These are phyloP conservation scores for Xylariaceae sp. DNA, from an alignment of 2,329 filamentous ascomycete species.

Conservation along the genomic window DNA sequence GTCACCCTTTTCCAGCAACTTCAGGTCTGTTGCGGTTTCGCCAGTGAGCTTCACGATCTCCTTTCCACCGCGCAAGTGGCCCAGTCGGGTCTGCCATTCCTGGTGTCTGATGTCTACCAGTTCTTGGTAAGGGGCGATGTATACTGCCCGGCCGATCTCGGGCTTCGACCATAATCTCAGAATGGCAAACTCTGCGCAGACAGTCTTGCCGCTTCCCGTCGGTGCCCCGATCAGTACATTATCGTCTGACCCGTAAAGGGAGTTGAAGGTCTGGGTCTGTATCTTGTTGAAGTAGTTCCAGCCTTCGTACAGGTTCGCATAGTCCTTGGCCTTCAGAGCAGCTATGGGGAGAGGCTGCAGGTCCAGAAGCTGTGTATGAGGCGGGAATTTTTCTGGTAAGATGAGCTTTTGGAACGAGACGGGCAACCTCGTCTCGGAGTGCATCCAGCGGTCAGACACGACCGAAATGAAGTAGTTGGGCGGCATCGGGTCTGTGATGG, in stretches of 20 bases:
- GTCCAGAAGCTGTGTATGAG: constrained; percentile 87
- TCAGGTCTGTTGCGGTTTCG: constrained; percentile 85
- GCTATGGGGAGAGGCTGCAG: constrained; percentile 86
- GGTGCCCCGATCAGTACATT: constrained; percentile 92
- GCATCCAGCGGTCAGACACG: constrained; percentile 96
- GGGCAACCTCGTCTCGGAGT: constrained; percentile 86
- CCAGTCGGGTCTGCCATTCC: constrained; percentile 79
- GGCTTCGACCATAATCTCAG: constrained; percentile 77
- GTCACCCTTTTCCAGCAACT: constrained; percentile 80
- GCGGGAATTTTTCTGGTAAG: constrained; percentile 89
- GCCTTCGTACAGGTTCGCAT: constrained; percentile 71
- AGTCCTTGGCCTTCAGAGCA: constrained; percentile 81
- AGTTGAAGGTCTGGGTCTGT: constrained; percentile 95
- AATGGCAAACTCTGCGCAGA: constrained; percentile 91
- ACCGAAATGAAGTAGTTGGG: constrained; percentile 98
- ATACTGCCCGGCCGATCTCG: constrained; percentile 74
- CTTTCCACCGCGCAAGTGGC: constrained; percentile 72
- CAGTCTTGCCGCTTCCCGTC: constrained; percentile 91
- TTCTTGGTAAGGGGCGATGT: constrained; percentile 92
- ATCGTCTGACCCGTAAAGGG: constrained; percentile 82
- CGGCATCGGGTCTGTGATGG: constrained; percentile 95
- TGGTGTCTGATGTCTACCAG: constrained; percentile 75
- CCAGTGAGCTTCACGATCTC: constrained; percentile 89
- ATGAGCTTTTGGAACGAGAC: constrained; percentile 94
- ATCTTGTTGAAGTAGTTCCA: constrained; percentile 95